phyloP scores from a whole-genome alignment of 805 yeast genomes.

The Hanseniaspora hatyaiensis region DNA sequence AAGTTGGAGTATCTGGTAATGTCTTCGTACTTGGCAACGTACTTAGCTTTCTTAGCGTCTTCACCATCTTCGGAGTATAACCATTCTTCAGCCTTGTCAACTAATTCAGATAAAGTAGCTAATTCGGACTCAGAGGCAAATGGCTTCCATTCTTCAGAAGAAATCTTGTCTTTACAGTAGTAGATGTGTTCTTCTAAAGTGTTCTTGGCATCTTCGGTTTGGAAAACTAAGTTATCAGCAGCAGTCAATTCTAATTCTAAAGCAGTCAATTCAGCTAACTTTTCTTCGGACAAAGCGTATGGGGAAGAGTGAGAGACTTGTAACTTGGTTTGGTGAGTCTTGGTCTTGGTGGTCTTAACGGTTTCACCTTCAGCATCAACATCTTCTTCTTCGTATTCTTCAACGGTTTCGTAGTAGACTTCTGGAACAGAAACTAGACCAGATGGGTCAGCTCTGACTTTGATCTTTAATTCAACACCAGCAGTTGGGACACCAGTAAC shows the following conservation, averaged over 20 bases:
- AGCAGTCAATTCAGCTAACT: slow-evolving; percentile 57
- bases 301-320: slow-evolving; percentile 36
- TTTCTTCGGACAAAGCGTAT: slow-evolving; percentile 46
- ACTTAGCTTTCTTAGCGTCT: slow-evolving; percentile 90
- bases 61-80: slow-evolving; percentile 85
- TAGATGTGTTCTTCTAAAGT: slow-evolving; percentile 97
- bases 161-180: slow-evolving; percentile 85
- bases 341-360: slow-evolving; percentile 36
- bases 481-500: slow-evolving; percentile 67
- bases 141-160: slow-evolving; percentile 59
- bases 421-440: slow-evolving; percentile 89
- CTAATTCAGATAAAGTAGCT: slow-evolving; percentile 56
- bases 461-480: slow-evolving; percentile 73
- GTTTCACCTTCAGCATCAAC: slow-evolving; percentile 42
- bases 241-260: slow-evolving; percentile 72
- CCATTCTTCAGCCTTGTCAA: slow-evolving; percentile 92
- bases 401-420: slow-evolving; percentile 90
- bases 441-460: slow-evolving; percentile 93
- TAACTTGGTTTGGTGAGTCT: slow-evolving; percentile 81
- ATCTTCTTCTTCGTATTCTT: slow-evolving; percentile 75
- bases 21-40: slow-evolving; percentile 96
- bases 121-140: slow-evolving; percentile 90
- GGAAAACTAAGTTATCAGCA: slow-evolving; percentile 92
- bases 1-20: slow-evolving; percentile 88
- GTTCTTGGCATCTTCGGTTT: slow-evolving; percentile 97